phyloP scores from a whole-genome alignment of 495 filamentous ascomycete species.

The Aspergillus baeticus region DNA sequence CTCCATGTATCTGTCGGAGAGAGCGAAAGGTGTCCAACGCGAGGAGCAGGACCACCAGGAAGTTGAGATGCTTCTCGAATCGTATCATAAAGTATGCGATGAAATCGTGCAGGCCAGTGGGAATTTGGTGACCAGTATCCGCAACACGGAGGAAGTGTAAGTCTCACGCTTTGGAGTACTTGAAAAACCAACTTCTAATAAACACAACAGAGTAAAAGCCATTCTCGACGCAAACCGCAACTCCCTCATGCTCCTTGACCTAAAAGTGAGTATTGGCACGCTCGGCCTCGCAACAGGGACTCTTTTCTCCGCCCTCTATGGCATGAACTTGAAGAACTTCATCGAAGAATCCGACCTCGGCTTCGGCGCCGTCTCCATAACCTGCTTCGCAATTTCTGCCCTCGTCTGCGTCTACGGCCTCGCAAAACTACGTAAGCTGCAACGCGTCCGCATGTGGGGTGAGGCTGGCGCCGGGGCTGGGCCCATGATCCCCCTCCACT shows the following conservation, averaged over 20 bases:
- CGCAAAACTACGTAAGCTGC: slow-evolving; percentile 77
- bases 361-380: slow-evolving; percentile 69
- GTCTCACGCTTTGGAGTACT: slow-evolving; percentile 24
- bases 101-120: slow-evolving; percentile 95
- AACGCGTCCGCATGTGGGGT: slow-evolving; percentile 86
- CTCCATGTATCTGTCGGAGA: slow-evolving; percentile 92
- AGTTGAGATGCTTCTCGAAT: slow-evolving; percentile 94
- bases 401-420: slow-evolving; percentile 79
- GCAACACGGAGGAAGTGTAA: slow-evolving; percentile 98
- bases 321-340: slow-evolving; percentile 99
- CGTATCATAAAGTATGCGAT: slow-evolving; percentile 95
- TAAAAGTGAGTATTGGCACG: slow-evolving; percentile 95
- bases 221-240: slow-evolving; percentile 98
- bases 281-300: slow-evolving; percentile 89
- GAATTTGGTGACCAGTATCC: slow-evolving; percentile 90
- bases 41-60: slow-evolving; percentile 91
- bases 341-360: slow-evolving; percentile 94
- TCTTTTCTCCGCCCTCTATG: slow-evolving; percentile 94
- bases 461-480: slow-evolving; percentile 41
- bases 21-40: slow-evolving; percentile 68
- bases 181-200: not conserved
- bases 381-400: slow-evolving; percentile 69
- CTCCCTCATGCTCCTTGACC: slow-evolving; percentile 94
- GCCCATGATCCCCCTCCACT: slow-evolving; percentile 31
- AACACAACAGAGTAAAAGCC: slow-evolving; percentile 71